These are phyloP conservation scores for Pisolithus albus DNA, from an alignment of 768 basidiomycete species.

Conservation along the genomic window DNA sequence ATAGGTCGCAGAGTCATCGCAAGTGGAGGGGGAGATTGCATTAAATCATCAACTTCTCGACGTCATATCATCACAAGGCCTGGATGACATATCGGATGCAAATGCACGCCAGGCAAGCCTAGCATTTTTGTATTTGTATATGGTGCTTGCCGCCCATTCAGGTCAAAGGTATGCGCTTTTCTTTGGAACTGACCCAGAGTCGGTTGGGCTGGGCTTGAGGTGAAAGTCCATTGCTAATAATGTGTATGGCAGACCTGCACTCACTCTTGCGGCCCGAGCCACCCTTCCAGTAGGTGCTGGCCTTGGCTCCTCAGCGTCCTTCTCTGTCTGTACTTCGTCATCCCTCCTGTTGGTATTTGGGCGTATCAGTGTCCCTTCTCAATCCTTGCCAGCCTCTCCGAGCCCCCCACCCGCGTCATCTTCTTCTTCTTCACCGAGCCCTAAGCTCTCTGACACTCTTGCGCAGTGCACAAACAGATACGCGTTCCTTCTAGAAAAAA, in stretches of 20 bases:
- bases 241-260: slow-evolving; percentile 48
- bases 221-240: neutral
- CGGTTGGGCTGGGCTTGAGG: neutral
- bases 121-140: slow-evolving; percentile 91
- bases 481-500: slow-evolving; percentile 94
- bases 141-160: slow-evolving; percentile 48
- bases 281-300: slow-evolving; percentile 93
- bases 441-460: slow-evolving; percentile 52
- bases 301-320: slow-evolving; percentile 94
- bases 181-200: slow-evolving; percentile 8
- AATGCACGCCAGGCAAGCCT: slow-evolving; percentile 45
- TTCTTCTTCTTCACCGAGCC: slow-evolving; percentile 28
- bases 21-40: slow-evolving; percentile 16
- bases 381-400: slow-evolving; percentile 6
- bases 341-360: slow-evolving; percentile 70
- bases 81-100: slow-evolving; percentile 25
- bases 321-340: slow-evolving; percentile 80
- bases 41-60: slow-evolving; percentile 72
- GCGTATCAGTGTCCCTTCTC: slow-evolving; percentile 55
- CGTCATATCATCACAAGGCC: slow-evolving; percentile 48
- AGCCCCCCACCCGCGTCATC: slow-evolving; percentile 1
- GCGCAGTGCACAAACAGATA: slow-evolving; percentile 85
- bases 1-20: neutral
- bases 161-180: neutral
- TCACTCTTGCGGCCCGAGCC: slow-evolving; percentile 78